phyloP scores from a whole-genome alignment of 495 filamentous ascomycete genomes.

The Trichoderma erinaceum region DNA sequence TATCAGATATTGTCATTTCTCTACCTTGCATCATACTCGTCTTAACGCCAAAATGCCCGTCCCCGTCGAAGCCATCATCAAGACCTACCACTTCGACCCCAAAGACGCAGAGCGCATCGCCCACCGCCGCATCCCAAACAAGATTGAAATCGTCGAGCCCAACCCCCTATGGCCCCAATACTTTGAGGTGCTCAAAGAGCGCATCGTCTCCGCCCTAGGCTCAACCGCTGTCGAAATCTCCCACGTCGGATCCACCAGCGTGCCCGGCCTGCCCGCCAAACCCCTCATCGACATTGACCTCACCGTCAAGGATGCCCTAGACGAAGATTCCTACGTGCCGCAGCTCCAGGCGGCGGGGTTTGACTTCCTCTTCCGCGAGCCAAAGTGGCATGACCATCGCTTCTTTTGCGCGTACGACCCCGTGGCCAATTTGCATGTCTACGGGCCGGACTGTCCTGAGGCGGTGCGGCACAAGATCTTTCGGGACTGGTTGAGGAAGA shows the following conservation, averaged over 20 bases:
- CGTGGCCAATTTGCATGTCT: conserved; percentile 44
- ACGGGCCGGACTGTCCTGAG: conserved; percentile 37
- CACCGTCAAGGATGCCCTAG: conserved; percentile 31
- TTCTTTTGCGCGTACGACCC: conserved; percentile 32
- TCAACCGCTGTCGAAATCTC: conserved; percentile 19
- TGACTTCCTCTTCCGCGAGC: conserved; percentile 41
- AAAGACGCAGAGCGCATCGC: conserved; percentile 20
- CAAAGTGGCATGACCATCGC: conserved; percentile 42
- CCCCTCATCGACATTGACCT: conserved; percentile 47
- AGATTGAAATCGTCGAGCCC: conserved; percentile 35
- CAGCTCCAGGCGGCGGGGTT: conserved; percentile 39
- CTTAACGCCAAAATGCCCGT: not conserved
- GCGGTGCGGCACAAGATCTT: conserved; percentile 39
- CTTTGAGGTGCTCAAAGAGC: conserved; percentile 24
- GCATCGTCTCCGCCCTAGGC: conserved; percentile 32
- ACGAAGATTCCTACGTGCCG: conserved; percentile 39
- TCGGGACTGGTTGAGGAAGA: conserved; percentile 39
- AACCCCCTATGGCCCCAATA: conserved; percentile 37
- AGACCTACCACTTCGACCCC: not conserved
- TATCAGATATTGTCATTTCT: not conserved
- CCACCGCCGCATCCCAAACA: conserved; percentile 22
- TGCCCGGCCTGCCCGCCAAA: conserved; percentile 44
- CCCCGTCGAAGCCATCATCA: conserved; percentile 2
- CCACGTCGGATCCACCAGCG: conserved; percentile 48
- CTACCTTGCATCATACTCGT: not conserved